Conservation (phyloP, 306 rosid genomes). For the Gastrolobium villosum region DNA sequence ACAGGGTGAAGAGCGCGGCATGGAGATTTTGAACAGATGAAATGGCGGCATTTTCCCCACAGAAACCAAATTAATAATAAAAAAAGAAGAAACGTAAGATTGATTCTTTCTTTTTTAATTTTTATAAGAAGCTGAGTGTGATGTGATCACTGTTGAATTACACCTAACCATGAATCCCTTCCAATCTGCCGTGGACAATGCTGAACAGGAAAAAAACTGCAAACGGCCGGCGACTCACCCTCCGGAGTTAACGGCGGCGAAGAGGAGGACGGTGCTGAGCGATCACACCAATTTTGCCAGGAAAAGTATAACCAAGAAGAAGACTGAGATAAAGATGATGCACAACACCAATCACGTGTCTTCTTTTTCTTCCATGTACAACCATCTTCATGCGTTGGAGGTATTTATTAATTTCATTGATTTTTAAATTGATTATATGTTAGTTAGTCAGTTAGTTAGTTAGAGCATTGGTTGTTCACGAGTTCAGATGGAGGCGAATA, state of each 20-base stretch:
- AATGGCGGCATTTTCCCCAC: neutral
- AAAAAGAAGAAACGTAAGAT: neutral
- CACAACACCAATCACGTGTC: neutral
- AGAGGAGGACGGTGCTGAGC: neutral
- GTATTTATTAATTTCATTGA: neutral
- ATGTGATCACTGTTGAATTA: no score
- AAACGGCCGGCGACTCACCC: neutral
- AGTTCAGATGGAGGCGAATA: conserved; percentile 52
- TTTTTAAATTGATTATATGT: no score
- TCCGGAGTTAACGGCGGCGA: neutral
- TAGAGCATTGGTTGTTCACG: no score
- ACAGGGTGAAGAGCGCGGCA: neutral
- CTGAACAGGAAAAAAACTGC: neutral
- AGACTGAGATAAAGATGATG: neutral
- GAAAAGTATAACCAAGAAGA: neutral
- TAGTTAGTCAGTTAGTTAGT: no score
- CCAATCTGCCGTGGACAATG: neutral
- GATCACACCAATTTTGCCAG: neutral
- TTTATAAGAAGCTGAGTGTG: no score
- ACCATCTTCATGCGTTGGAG: conserved; percentile 4
- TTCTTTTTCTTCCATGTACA: neutral
- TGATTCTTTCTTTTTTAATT: neutral
- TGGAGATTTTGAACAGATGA: neutral
- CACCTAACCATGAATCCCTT: no score
- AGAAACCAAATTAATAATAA: neutral